Conservation (phyloP, 2,329 filamentous ascomycete genomes). For the Tolypocladium cylindrosporum region DNA sequence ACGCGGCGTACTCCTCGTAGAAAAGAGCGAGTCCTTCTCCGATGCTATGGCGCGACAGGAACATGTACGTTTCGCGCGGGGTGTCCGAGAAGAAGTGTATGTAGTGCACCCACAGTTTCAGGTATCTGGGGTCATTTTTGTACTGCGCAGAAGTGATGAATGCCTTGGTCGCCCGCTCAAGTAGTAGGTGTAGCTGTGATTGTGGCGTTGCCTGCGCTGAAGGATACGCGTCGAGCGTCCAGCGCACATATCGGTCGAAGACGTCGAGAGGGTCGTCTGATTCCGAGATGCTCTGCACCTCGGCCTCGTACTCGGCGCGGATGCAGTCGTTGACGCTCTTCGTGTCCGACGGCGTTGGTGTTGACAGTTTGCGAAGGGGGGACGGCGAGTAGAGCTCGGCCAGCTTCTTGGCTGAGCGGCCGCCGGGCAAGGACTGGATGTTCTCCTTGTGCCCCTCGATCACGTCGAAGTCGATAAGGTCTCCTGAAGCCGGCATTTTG, state of each 20-base stretch:
- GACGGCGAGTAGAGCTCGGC: constrained; percentile 69
- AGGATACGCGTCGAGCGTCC: constrained; percentile 92
- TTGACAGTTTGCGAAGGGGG: constrained; percentile 44
- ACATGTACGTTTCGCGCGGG: constrained; percentile 88
- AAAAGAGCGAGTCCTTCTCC: constrained; percentile 82
- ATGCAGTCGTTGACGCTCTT: constrained; percentile 69
- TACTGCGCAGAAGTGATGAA: constrained; percentile 83
- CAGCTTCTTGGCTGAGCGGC: constrained; percentile 78
- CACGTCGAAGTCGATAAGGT: constrained; percentile 70
- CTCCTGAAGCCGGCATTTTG: constrained; percentile 38
- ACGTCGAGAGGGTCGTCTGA: constrained; percentile 92
- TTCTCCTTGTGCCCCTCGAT: constrained; percentile 98
- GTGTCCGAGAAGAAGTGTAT: constrained; percentile 86
- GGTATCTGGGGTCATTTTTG: constrained; percentile 88
- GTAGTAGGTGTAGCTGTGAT: constrained; percentile 78
- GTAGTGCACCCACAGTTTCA: constrained; percentile 91
- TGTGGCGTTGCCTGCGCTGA: constrained; percentile 85
- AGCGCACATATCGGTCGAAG: constrained; percentile 93
- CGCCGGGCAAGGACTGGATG: constrained; percentile 85
- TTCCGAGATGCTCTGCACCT: constrained; percentile 68
- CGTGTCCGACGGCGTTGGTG: constrained; percentile 61
- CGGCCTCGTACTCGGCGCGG: constrained; percentile 76
- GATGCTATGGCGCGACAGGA: constrained; percentile 77
- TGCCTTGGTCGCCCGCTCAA: constrained; percentile 85
- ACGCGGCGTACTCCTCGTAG: constrained; percentile 94